Conservation (phyloP, 495 filamentous ascomycete species). For the Aspergillus affinis region DNA sequence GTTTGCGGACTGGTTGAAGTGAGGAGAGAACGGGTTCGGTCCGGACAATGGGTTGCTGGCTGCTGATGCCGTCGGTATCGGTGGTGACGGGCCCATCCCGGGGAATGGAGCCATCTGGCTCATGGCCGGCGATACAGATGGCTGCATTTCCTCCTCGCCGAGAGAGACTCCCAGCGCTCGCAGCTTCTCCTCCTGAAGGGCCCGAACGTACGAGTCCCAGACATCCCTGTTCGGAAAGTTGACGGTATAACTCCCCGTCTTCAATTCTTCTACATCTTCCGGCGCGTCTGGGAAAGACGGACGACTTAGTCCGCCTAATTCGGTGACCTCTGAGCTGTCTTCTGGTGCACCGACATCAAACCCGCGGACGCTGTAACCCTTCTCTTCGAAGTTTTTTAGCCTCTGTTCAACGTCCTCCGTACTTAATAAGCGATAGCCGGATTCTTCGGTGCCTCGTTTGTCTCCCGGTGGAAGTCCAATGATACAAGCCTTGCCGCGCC, state of each 20-base stretch:
- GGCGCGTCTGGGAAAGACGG: conserved; percentile 67
- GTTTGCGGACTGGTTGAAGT: conserved; percentile 51
- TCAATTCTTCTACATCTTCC: conserved; percentile 56
- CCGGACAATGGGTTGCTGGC: conserved; percentile 40
- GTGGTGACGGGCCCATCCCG: conserved; percentile 57
- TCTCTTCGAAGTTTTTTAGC: conserved; percentile 66
- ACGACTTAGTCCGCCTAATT: conserved; percentile 61
- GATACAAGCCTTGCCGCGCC: conserved; percentile 72
- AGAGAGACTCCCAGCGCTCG: conserved; percentile 82
- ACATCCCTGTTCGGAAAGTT: conserved; percentile 72
- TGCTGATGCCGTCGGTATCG: conserved; percentile 50
- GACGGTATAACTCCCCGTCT: conserved; percentile 55
- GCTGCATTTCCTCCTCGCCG: conserved; percentile 65
- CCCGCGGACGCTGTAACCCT: conserved; percentile 73
- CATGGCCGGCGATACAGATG: conserved; percentile 73
- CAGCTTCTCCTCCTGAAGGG: conserved; percentile 84
- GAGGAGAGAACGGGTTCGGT: conserved; percentile 44
- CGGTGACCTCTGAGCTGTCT: conserved; percentile 26
- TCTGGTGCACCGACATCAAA: conserved; percentile 60
- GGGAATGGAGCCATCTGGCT: conserved; percentile 58
- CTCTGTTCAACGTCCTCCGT: conserved; percentile 61
- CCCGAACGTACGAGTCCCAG: conserved; percentile 82
- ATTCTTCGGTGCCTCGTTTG: conserved; percentile 56
- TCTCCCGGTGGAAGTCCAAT: conserved; percentile 71
- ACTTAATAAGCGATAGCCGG: conserved; percentile 57